phyloP scores from a whole-genome alignment of 1,139 yeast genomes.

The Suhomyces maxii region DNA sequence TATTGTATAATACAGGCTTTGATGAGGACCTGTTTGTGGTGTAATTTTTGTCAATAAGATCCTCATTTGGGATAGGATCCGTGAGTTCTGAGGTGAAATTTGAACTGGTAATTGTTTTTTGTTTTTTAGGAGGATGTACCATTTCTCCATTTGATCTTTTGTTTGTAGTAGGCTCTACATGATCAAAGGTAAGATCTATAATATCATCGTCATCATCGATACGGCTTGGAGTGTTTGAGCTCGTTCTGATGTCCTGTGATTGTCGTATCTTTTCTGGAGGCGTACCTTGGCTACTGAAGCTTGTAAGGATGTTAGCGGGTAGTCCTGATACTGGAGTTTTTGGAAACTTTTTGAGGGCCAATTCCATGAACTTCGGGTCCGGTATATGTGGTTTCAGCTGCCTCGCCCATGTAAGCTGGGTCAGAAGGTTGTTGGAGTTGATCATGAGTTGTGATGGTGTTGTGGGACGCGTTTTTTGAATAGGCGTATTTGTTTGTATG shows the following conservation, averaged over 20 bases:
- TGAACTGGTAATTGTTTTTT: neutral
- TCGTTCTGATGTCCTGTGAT: neutral
- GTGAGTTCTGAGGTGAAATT: neutral
- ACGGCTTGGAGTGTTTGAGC: neutral
- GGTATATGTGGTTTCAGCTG: conserved; percentile 11
- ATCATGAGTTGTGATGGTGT: conserved; percentile 6
- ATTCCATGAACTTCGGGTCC: conserved; percentile 1
- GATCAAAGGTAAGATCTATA: conserved; percentile 10
- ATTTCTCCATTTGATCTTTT: neutral
- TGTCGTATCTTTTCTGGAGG: neutral
- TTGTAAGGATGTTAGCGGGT: neutral
- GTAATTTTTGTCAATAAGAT: neutral
- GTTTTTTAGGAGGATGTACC: neutral
- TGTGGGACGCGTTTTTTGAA: conserved; percentile 4
- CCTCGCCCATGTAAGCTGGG: conserved; percentile 11
- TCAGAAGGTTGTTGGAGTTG: conserved; percentile 12
- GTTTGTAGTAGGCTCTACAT: neutral
- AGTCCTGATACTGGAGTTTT: neutral
- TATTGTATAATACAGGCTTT: too few species aligned
- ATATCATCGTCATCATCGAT: conserved; percentile 4
- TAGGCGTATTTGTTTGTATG: neutral
- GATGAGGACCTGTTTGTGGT: neutral
- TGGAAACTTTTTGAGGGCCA: conserved; percentile 7
- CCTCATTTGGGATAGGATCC: neutral
- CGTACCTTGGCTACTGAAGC: neutral